phyloP scores from a whole-genome alignment of 2,329 filamentous ascomycete genomes.

The Zasmidium citrigriseum region DNA sequence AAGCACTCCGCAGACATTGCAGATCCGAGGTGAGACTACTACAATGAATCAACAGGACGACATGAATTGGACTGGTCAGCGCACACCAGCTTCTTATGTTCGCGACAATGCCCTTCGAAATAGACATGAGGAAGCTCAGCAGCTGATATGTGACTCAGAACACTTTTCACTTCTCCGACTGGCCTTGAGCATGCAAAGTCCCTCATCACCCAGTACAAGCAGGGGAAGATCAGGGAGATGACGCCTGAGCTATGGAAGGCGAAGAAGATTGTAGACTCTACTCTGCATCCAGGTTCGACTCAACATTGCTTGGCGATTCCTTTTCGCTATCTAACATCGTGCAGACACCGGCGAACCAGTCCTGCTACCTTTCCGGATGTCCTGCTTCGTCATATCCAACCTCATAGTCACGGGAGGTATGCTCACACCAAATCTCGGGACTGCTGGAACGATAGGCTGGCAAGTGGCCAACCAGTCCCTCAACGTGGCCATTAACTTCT shows the following conservation, averaged over 20 bases:
- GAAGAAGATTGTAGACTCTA: constrained; percentile 97
- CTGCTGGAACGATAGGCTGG: constrained; percentile 84
- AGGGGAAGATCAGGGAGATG: constrained; percentile 76
- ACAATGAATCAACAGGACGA: constrained; percentile 9
- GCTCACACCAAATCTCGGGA: constrained; percentile 87
- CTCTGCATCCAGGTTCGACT: constrained; percentile 77
- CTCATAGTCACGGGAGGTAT: constrained; percentile 93
- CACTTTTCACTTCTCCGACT: constrained; percentile 73
- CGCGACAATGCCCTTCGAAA: neutral
- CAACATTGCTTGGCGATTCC: neutral
- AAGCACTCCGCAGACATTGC: constrained; percentile 85
- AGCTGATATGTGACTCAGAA: constrained; percentile 57
- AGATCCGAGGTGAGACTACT: constrained; percentile 80
- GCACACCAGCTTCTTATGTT: constrained; percentile 11
- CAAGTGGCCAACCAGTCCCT: constrained; percentile 96
- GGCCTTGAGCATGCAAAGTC: constrained; percentile 85
- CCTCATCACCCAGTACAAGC: constrained; percentile 82
- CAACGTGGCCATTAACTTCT: constrained; percentile 96
- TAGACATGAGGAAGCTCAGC: neutral
- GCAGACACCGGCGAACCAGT: constrained; percentile 90
- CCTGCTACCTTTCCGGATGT: constrained; percentile 96
- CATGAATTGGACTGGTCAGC: constrained; percentile 31
- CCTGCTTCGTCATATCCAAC: constrained; percentile 89
- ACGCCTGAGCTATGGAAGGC: constrained; percentile 89
- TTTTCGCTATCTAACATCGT: neutral